Conservation (phyloP, 1,139 yeast genomes). For the Meyerozyma guilliermondii region DNA sequence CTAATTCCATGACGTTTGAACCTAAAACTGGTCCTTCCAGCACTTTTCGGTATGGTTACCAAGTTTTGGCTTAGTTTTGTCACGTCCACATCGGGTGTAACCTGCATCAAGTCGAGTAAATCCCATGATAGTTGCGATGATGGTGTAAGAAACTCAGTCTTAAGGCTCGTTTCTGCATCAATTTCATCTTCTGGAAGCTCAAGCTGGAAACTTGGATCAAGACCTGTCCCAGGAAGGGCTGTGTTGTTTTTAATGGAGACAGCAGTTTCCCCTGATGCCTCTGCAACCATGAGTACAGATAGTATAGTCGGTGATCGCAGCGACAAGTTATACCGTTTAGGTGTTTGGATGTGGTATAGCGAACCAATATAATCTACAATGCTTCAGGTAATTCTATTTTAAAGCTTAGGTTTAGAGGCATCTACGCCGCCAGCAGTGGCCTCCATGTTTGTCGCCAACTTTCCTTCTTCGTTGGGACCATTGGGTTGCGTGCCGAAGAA, state of each 20-base stretch:
- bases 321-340: neutral
- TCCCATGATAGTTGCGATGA: constrained; percentile 54
- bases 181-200: neutral
- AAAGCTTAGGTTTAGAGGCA: constrained; percentile 48
- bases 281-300: neutral
- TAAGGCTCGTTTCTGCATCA: constrained; percentile 3
- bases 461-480: constrained; percentile 41
- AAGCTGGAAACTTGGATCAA: neutral
- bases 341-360: neutral
- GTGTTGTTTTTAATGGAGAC: neutral
- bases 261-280: neutral
- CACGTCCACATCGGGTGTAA: constrained; percentile 29
- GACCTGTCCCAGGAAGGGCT: neutral
- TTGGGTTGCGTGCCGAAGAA: constrained; percentile 67
- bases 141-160: constrained; percentile 26
- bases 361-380: neutral
- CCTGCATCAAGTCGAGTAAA: constrained; percentile 48
- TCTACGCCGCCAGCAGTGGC: constrained; percentile 57
- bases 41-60: constrained; percentile 45
- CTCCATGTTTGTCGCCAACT: constrained; percentile 45
- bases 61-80: constrained; percentile 22
- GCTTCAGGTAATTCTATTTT: constrained; percentile 1
- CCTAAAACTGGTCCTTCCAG: constrained; percentile 52
- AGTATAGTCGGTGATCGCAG: neutral
- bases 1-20: constrained; percentile 70